These are phyloP conservation scores for Microcyclosporella mali DNA, from an alignment of 2,329 filamentous ascomycete species.

Conservation along the genomic window DNA sequence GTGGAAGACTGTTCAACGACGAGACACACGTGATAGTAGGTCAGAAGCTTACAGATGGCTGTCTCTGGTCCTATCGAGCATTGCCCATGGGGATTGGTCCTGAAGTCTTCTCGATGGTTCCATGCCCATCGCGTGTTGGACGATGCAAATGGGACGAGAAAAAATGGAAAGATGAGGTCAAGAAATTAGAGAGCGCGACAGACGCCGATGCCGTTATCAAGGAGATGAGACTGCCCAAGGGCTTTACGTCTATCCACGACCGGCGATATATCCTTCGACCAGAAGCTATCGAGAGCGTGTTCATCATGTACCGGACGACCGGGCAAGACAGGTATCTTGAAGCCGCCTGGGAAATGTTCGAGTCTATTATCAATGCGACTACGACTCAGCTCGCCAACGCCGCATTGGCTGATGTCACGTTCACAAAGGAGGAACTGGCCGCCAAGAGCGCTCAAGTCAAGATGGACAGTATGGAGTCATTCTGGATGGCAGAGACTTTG, in stretches of 20 bases:
- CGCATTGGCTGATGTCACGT: slow-evolving; percentile 39
- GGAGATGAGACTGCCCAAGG: slow-evolving; percentile 35
- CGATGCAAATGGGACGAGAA: slow-evolving; percentile 51
- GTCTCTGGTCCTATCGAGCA: slow-evolving; percentile 57
- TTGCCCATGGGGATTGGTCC: slow-evolving; percentile 57
- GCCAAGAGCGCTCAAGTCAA: slow-evolving; percentile 24
- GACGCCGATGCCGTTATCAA: slow-evolving; percentile 32
- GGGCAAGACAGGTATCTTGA: slow-evolving; percentile 45
- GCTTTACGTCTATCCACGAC: slow-evolving; percentile 41
- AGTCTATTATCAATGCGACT: slow-evolving; percentile 38
- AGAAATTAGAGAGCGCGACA: slow-evolving; percentile 17
- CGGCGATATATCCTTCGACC: slow-evolving; percentile 45
- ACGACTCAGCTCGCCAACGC: slow-evolving; percentile 43
- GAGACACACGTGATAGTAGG: slow-evolving; percentile 51
- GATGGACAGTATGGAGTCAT: slow-evolving; percentile 44
- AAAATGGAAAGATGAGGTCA: slow-evolving; percentile 42
- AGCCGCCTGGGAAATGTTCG: slow-evolving; percentile 47
- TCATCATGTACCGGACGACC: slow-evolving; percentile 55
- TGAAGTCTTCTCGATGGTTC: slow-evolving; percentile 49
- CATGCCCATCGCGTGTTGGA: slow-evolving; percentile 39
- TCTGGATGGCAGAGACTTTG: slow-evolving; percentile 46
- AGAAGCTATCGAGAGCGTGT: slow-evolving; percentile 57
- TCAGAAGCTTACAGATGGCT: slow-evolving; percentile 53
- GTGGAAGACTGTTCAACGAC: slow-evolving; percentile 51
- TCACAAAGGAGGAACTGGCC: slow-evolving; percentile 31